Base-by-base conservation (phyloP, 192 early-diverging fungal genomes). In the Umbelopsis sp. region DNA sequence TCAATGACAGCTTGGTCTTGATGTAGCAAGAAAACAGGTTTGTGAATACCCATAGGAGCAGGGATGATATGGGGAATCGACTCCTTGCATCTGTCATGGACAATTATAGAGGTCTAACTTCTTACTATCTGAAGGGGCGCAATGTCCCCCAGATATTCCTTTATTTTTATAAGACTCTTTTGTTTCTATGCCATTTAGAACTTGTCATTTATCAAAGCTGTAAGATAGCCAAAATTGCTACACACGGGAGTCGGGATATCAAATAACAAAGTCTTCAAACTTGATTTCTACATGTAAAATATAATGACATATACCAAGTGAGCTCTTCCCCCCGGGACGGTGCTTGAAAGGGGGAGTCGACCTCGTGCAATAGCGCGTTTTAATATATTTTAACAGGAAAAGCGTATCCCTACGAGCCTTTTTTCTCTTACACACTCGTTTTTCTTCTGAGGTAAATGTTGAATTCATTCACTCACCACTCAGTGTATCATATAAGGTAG, bases 361-460 rank as follows among this genome's bases (percentile, higher is more conserved):
- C 31, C 56, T 62, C 56, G 56, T 62, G 56, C 56, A 62, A 62
- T 34, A 62, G 56, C 56, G 56, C 56, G 56, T 62, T 53, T 26
- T 62, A 16, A 34, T 62, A 34, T 17, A 32, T 62, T 62, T 62
- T 62, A 29, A 29, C 20, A 29, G 31, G 56, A 11, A 34, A 29
- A 34, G 29, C 17, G 29, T 62, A 62, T 62, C 31, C 31, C 26
- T 62, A 26, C 32, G 24, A 62, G 56, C 56, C 14, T 62, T 34
- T n/a, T n/a, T 54, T 62, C 56, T 62, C 56, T 31, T 26, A 34
- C 31, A 34, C 56, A 62, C 31, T 62, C 56, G 56, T 62, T 62
- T 31, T 62, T 62, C 29, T 34, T 16, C 7, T 20, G 56, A 62
- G 56, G 56, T 62, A 62, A 62, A 62, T 62, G 31, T 20, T 14